phyloP scores from a whole-genome alignment of 768 basidiomycete genomes.

The Podaxis mareebaensis region DNA sequence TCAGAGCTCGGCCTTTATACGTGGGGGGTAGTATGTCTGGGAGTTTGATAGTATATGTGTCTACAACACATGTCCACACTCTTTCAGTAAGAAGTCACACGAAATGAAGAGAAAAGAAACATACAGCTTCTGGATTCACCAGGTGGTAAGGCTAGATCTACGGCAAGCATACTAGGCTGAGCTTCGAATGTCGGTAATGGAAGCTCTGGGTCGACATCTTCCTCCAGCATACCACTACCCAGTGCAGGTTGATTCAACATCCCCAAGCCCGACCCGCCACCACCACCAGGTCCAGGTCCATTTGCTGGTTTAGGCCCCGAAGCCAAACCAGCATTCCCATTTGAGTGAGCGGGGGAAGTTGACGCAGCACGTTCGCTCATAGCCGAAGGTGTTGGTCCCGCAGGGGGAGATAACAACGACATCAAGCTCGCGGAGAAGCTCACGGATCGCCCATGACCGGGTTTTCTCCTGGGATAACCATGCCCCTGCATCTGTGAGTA shows the following conservation, averaged over 20 bases:
- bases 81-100: slow-evolving; percentile 1
- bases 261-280: slow-evolving; percentile 25
- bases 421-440: slow-evolving; percentile 16
- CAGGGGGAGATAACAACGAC: slow-evolving; percentile 15
- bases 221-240: slow-evolving; percentile 14
- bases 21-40: slow-evolving; percentile 88
- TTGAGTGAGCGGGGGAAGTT: background rate
- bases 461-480: background rate
- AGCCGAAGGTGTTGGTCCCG: background rate
- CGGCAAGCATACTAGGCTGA: slow-evolving; percentile 84
- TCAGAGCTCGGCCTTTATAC: slow-evolving; percentile 79
- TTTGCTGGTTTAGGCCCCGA: background rate
- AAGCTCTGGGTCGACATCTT: slow-evolving; percentile 53
- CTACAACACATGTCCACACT: slow-evolving; percentile 39
- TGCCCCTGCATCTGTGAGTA: background rate
- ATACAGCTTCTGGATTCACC: slow-evolving; percentile 84
- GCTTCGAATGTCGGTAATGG: slow-evolving; percentile 86
- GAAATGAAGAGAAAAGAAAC: slow-evolving; percentile 27
- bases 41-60: slow-evolving; percentile 74
- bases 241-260: background rate
- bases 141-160: slow-evolving; percentile 80
- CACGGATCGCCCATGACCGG: slow-evolving; percentile 6
- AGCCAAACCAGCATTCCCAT: background rate
- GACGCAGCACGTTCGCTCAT: background rate
- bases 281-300: slow-evolving; percentile 11